Evolutionary conservation across 495 filamentous ascomycete species (phyloP).

Genomic region (Penicillium egyptiacum): DNA sequence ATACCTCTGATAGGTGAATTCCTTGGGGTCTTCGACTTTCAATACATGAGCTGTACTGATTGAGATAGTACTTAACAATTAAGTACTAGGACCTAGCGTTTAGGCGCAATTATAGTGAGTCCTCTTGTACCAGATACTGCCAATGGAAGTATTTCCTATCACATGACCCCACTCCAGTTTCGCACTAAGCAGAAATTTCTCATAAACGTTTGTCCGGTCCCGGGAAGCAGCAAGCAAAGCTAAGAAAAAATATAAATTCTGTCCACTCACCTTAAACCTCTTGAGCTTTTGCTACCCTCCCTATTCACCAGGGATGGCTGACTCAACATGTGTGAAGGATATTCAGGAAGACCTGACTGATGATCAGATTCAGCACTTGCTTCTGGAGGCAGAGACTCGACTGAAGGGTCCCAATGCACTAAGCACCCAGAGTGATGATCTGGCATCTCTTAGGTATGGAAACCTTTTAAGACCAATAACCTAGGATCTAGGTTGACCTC

Average conservation of each 20-base stretch:
- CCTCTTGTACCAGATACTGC: background rate
- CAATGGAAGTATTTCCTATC: background rate
- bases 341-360: conserved; percentile 39
- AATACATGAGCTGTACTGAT: conserved; percentile 5
- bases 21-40: background rate
- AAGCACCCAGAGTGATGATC: conserved; percentile 10
- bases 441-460: conserved; percentile 24
- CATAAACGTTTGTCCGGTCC: conserved; percentile 26
- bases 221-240: conserved; percentile 23
- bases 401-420: conserved; percentile 39
- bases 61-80: background rate
- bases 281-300: conserved; percentile 14
- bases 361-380: conserved; percentile 61
- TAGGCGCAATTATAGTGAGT: no score
- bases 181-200: conserved; percentile 15
- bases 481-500: background rate
- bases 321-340: conserved; percentile 11
- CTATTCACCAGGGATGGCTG: conserved; percentile 26
- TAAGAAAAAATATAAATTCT: conserved; percentile 30
- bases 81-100: background rate
- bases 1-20: conserved; percentile 6
- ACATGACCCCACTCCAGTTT: conserved; percentile 14
- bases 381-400: conserved; percentile 63
- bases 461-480: background rate
- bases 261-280: conserved; percentile 5